Percentiles rank a stretch among this genome's conserved stretches.
phyloP scores from a whole-genome alignment of 306 rosid species.

The Hylodesmum podocarpum region DNA sequence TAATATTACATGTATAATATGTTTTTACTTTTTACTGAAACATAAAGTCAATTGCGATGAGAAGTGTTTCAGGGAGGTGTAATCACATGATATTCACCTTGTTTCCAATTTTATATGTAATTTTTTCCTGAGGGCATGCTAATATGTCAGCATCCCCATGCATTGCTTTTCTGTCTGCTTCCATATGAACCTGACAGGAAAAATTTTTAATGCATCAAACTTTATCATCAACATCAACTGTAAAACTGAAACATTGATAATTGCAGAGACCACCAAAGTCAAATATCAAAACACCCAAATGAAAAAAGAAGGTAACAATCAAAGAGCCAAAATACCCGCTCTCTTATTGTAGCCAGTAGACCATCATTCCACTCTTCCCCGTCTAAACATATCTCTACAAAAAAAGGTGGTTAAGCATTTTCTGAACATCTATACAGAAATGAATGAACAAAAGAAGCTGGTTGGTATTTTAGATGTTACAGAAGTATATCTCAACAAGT shows the following conservation, averaged over 20 bases:
- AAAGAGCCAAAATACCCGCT: conserved; percentile 63
- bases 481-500: conserved; percentile 10
- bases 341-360: conserved; percentile 86
- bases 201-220: conserved; percentile 32
- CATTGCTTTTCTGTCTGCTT: conserved; percentile 79
- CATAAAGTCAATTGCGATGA: not conserved
- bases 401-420: not conserved
- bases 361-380: conserved; percentile 97
- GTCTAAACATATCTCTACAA: conserved; percentile 63
- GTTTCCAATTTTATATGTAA: conserved; percentile 79
- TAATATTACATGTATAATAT: not conserved
- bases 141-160: conserved; percentile 55
- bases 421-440: not conserved
- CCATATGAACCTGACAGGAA: conserved; percentile 88
- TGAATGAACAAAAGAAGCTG: conserved; percentile 6
- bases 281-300: conserved; percentile 29
- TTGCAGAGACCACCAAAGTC: conserved; percentile 13
- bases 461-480: not conserved
- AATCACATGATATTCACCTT: conserved; percentile 58
- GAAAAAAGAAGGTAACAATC: conserved; percentile 1
- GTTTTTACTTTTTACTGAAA: conserved; percentile 7
- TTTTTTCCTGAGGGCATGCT: conserved; percentile 62
- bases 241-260: conserved; percentile 24
- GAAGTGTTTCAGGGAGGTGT: conserved; percentile 2
- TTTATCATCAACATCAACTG: conserved; percentile 20